Evolutionary conservation across 768 basidiomycete species (phyloP), one percentile per base, ranked within the genome.

Genomic region (Kwoniella sp.): DNA sequence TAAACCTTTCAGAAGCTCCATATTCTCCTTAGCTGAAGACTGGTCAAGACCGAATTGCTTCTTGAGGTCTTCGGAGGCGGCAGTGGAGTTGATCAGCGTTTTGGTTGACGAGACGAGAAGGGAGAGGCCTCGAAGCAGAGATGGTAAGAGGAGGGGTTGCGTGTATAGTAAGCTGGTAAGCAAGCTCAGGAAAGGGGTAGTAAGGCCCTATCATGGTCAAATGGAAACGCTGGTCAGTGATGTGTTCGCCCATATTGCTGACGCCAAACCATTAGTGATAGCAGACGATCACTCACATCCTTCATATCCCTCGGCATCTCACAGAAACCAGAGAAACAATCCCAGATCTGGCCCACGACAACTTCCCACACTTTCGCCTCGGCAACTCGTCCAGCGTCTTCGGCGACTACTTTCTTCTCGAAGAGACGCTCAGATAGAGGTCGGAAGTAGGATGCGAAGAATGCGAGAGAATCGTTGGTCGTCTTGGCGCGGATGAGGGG

Each of bases 311-410:
- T 73, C 13, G 90, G 85, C 26, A 87, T 87, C 77, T 89, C 87
- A 79, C 93, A 95, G 82, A 98, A 99, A 1, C 93, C 93, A 5
- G 87, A 87, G 45, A 98, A 85, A 26, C 94, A 91, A 26, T 87
- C 84, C 96, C 96, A 99, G 22, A 95, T 87, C 80, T 99, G 96
- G 11, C 89, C 88, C 25, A 97, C 88, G 51, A 98, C 85, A 12
- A 95, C 93, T 69, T 87, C 90, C 92, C 93, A 99, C 38, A 98
- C 88, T 81, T 98, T 99, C 15, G 90, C 90, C 80, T 98, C 93
- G 0, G 90, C 88, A 4, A 62, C 71, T 65, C 79, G 72, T 56
- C 85, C 85, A 0, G 70, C 89, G 7, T 84, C 82, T 68, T 91
- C 90, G 0, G 92, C 90, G 17, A 85, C 88, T 65, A 90, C 87